A percentile compares a stretch with the other conserved stretches of the same genome.
Evolutionary conservation across 331 rosid species (phyloP).

Genomic region (Spiraea crenata): DNA sequence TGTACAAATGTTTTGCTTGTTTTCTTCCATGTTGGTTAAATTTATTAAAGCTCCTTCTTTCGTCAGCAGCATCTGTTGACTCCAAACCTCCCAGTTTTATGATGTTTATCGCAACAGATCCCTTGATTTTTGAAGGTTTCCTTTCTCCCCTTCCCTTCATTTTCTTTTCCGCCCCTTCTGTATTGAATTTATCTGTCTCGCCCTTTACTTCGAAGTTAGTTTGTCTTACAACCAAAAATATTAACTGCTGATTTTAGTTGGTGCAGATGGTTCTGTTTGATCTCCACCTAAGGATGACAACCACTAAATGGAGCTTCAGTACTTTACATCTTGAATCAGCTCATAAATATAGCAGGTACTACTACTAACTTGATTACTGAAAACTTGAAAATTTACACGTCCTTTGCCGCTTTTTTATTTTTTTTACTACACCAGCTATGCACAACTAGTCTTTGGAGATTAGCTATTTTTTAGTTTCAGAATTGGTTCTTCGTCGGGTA

Average conservation of each 20-base stretch:
- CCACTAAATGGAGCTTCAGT: background rate
- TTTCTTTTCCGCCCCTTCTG: background rate
- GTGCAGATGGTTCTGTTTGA: background rate
- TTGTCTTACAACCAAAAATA: background rate
- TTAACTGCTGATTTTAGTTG: background rate
- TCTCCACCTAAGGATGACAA: background rate
- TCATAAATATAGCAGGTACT: background rate
- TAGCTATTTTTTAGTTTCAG: background rate
- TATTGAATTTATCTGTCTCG: background rate
- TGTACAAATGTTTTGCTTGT: background rate
- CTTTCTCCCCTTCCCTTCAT: background rate
- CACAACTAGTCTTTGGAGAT: background rate
- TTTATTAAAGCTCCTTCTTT: background rate
- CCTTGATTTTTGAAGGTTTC: background rate
- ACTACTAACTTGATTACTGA: background rate
- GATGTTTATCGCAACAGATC: background rate
- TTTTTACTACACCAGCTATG: background rate
- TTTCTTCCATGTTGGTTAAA: background rate
- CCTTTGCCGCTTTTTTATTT: background rate
- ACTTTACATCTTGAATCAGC: conserved; percentile 1
- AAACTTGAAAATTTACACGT: background rate
- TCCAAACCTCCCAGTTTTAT: background rate
- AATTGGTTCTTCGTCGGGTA: background rate
- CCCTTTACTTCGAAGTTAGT: background rate
- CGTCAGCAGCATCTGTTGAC: background rate